Evolutionary conservation across 2,329 filamentous ascomycete genomes (phyloP).

Genomic region (Chaetomium strumarium): DNA sequence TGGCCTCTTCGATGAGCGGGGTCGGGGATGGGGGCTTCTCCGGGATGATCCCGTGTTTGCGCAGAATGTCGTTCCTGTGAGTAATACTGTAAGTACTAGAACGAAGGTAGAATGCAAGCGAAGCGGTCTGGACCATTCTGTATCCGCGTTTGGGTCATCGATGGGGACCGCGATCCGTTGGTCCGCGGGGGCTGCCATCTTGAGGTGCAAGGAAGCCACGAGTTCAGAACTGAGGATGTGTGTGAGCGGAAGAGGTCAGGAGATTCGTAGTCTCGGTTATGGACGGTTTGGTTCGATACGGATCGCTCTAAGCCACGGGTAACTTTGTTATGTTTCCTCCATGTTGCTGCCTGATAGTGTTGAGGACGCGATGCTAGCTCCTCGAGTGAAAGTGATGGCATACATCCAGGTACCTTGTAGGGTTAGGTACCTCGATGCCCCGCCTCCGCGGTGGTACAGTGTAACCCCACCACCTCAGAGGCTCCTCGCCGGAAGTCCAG

Average conservation of each 20-base stretch:
- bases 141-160: conserved; percentile 93
- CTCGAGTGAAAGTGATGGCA: no score
- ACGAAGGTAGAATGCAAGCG: neutral
- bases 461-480: conserved; percentile 11
- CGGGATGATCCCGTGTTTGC: conserved; percentile 95
- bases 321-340: no score
- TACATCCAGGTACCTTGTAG: no score
- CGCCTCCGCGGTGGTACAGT: neutral
- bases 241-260: no score
- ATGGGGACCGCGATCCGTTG: conserved; percentile 74
- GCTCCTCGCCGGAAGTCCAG: neutral
- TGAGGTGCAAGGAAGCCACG: neutral
- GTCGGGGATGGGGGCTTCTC: conserved; percentile 95
- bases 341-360: no score
- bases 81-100: conserved; percentile 11
- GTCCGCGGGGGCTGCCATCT: conserved; percentile 57
- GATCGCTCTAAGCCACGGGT: no score
- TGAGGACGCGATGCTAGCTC: no score
- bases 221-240: neutral
- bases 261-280: no score
- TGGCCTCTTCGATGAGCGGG: conserved; percentile 90
- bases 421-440: no score
- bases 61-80: conserved; percentile 91
- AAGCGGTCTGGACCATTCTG: conserved; percentile 70
- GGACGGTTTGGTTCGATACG: no score